These are phyloP conservation scores for Chimonanthus salicifolius DNA, from an alignment of 164 flowering plant genomes.

Conservation along the genomic window DNA sequence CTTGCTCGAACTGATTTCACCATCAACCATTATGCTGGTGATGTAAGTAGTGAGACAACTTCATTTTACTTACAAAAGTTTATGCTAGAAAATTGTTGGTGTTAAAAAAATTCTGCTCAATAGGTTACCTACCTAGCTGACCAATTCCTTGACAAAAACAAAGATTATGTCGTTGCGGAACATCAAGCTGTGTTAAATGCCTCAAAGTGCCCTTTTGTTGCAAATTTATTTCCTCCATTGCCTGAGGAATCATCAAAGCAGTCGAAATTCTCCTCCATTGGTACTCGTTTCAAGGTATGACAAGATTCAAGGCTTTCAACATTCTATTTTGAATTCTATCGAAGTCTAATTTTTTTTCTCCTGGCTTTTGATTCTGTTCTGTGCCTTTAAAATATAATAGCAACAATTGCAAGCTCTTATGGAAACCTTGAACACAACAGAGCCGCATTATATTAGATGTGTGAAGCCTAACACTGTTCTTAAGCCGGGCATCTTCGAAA, in stretches of 20 bases:
- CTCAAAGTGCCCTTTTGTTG: slow-evolving; percentile 61
- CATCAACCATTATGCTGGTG: slow-evolving; percentile 82
- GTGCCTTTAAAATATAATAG: slow-evolving; percentile 26
- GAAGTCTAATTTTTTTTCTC: neutral
- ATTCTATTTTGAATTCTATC: slow-evolving; percentile 6
- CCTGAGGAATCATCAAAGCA: slow-evolving; percentile 77
- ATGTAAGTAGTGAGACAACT: slow-evolving; percentile 41
- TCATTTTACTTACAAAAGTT: slow-evolving; percentile 1
- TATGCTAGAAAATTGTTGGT: slow-evolving; percentile 1
- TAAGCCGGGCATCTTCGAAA: slow-evolving; percentile 81
- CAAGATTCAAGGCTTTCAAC: neutral
- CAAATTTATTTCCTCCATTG: slow-evolving; percentile 62
- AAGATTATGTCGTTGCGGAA: slow-evolving; percentile 83
- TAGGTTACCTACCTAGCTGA: slow-evolving; percentile 90
- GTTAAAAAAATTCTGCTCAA: slow-evolving; percentile 10
- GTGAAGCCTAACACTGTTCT: slow-evolving; percentile 73
- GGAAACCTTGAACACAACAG: slow-evolving; percentile 79
- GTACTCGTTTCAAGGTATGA: slow-evolving; percentile 76
- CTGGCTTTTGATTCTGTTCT: neutral
- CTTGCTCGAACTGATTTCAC: slow-evolving; percentile 75
- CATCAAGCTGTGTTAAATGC: slow-evolving; percentile 70
- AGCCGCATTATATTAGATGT: slow-evolving; percentile 82
- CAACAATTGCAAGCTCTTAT: slow-evolving; percentile 82
- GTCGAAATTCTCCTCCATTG: slow-evolving; percentile 87
- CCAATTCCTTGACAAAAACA: slow-evolving; percentile 83